Evolutionary conservation across 179 eudicot species (phyloP).

Genomic region (Camellia oleifera): DNA sequence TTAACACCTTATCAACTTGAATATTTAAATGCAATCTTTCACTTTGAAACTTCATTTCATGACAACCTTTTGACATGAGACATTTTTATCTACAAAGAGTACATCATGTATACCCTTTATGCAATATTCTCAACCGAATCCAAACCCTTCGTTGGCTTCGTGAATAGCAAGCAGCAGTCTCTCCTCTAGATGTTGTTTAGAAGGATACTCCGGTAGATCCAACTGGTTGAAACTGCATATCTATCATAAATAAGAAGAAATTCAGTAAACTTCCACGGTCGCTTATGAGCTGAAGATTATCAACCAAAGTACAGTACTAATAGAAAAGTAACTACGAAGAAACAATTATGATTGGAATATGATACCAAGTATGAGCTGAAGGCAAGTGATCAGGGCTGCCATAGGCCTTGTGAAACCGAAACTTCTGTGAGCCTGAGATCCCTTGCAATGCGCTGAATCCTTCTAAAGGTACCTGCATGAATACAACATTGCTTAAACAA

Average conservation of each 20-base stretch:
- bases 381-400: slow-evolving; percentile 92
- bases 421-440: slow-evolving; percentile 93
- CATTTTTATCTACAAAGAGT: slow-evolving; percentile 24
- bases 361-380: slow-evolving; percentile 96
- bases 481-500: slow-evolving; percentile 7
- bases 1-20: too few species aligned
- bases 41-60: slow-evolving; percentile 13
- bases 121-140: slow-evolving; percentile 60
- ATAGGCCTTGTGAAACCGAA: slow-evolving; percentile 98
- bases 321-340: too few species aligned
- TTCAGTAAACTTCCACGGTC: background rate
- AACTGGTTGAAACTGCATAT: slow-evolving; percentile 85
- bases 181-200: slow-evolving; percentile 84
- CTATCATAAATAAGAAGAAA: background rate
- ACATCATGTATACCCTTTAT: background rate
- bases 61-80: slow-evolving; percentile 9
- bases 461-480: slow-evolving; percentile 89
- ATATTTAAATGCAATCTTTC: slow-evolving; percentile 19
- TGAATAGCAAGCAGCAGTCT: slow-evolving; percentile 89
- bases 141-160: slow-evolving; percentile 94
- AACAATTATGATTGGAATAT: background rate
- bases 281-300: too few species aligned
- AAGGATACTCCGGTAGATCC: slow-evolving; percentile 92
- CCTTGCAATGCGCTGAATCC: slow-evolving; percentile 98
- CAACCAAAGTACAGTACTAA: background rate